Evolutionary conservation across 331 rosid species (phyloP).

Genomic region (Quercus lobata): DNA sequence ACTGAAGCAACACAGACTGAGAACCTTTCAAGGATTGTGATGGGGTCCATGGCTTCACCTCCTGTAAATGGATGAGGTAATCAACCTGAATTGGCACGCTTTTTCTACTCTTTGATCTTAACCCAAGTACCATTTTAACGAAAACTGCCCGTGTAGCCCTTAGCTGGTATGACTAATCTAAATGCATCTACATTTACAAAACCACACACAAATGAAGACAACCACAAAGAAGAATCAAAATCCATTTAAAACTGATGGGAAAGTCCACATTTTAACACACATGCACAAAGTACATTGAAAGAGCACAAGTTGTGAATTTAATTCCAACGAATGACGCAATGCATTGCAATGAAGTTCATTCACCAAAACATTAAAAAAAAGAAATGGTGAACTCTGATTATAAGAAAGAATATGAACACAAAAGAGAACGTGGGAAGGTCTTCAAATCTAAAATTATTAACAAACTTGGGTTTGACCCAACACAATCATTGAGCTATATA

Average conservation of each 20-base stretch:
- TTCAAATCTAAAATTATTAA: background rate
- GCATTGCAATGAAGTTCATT: too few species aligned
- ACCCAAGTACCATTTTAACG: conserved; percentile 68
- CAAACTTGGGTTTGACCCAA: conserved; percentile 14
- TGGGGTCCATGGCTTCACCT: conserved; percentile 80
- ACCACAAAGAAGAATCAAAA: conserved; percentile 8
- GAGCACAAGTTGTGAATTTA: too few species aligned
- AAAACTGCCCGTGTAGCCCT: conserved; percentile 5
- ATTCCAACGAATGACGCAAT: too few species aligned
- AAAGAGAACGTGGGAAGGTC: conserved; percentile 29
- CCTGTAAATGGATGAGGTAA: conserved; percentile 55
- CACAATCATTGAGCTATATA: conserved; percentile 8
- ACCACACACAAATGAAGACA: conserved; percentile 28
- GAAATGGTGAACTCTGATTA: background rate
- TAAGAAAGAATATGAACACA: background rate
- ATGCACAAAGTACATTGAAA: too few species aligned
- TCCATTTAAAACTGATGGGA: background rate
- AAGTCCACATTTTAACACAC: background rate
- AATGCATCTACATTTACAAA: conserved; percentile 25
- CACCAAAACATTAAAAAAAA: background rate
- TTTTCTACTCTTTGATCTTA: conserved; percentile 64
- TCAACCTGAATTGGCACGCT: conserved; percentile 46
- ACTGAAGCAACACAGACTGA: conserved; percentile 58
- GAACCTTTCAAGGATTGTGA: conserved; percentile 46
- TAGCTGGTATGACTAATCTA: conserved; percentile 3